Evolutionary conservation across 2,329 filamentous ascomycete species (phyloP).

Genomic region (Zymoseptoria ardabiliae): DNA sequence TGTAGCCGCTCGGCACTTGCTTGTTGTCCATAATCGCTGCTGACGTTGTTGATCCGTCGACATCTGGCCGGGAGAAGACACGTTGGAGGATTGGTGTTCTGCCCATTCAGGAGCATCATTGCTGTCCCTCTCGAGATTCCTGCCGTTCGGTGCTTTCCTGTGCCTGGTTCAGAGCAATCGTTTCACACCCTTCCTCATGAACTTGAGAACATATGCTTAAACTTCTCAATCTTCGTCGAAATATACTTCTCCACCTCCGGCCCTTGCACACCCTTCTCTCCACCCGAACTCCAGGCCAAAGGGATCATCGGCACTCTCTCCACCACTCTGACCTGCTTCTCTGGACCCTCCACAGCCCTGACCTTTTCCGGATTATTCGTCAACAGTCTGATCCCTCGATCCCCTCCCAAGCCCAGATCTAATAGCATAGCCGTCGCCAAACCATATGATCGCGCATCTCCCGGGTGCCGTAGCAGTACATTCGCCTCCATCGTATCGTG

Average conservation of each 20-base stretch:
- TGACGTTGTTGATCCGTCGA: too few species aligned
- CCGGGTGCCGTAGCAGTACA: slow-evolving; percentile 79
- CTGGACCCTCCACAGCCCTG: slow-evolving; percentile 83
- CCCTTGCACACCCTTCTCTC: slow-evolving; percentile 72
- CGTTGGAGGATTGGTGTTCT: background rate
- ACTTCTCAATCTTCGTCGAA: slow-evolving; percentile 68
- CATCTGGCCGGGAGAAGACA: background rate
- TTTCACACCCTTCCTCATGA: background rate
- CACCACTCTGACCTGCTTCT: slow-evolving; percentile 75
- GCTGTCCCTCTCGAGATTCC: background rate
- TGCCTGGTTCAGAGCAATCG: background rate
- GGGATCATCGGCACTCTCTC: slow-evolving; percentile 95
- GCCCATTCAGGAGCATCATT: background rate
- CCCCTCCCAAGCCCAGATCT: slow-evolving; percentile 65
- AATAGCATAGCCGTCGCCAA: slow-evolving; percentile 91
- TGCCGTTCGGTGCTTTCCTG: background rate
- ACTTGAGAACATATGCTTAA: slow-evolving; percentile 43
- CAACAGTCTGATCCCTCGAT: slow-evolving; percentile 69
- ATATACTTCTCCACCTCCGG: slow-evolving; percentile 90
- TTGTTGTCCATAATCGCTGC: too few species aligned
- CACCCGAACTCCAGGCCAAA: slow-evolving; percentile 76
- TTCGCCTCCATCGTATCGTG: slow-evolving; percentile 98
- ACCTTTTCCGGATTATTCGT: slow-evolving; percentile 99
- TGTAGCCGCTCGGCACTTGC: too few species aligned
- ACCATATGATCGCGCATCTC: slow-evolving; percentile 89